A percentile compares a stretch with the other conserved stretches of the same genome.
phyloP scores from a whole-genome alignment of 1,139 yeast species.

The Debaryomyces fabryi region DNA sequence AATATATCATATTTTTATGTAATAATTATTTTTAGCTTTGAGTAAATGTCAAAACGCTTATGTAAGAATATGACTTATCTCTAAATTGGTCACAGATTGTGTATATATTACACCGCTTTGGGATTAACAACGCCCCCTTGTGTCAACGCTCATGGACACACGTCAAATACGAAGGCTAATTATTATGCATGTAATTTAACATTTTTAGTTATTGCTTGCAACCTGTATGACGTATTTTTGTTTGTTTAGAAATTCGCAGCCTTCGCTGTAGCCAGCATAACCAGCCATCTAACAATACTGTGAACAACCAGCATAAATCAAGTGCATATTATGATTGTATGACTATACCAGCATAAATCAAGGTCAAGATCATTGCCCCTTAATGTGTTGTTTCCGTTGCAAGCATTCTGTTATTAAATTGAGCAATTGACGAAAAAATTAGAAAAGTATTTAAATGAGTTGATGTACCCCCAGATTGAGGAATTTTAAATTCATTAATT shows the following conservation, averaged over 20 bases:
- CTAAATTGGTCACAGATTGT: neutral
- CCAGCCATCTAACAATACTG: slow-evolving; percentile 6
- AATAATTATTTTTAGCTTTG: neutral
- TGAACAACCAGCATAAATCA: slow-evolving; percentile 2
- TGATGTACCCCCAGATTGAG: neutral
- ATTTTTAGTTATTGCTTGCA: slow-evolving; percentile 1
- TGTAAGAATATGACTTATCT: neutral
- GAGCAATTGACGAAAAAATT: neutral
- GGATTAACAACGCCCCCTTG: neutral
- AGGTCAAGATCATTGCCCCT: slow-evolving; percentile 2
- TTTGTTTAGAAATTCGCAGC: slow-evolving; percentile 5
- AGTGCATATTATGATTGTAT: neutral
- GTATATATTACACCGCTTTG: neutral
- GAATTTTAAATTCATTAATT: neutral
- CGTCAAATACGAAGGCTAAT: neutral
- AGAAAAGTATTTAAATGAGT: slow-evolving; percentile 6
- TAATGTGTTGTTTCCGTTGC: neutral
- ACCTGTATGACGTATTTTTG: slow-evolving; percentile 6
- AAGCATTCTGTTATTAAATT: slow-evolving; percentile 4
- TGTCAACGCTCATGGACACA: neutral
- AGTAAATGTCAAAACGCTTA: neutral
- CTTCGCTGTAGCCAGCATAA: slow-evolving; percentile 7
- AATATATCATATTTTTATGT: neutral
- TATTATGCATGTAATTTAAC: neutral
- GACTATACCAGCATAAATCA: slow-evolving; percentile 7